Evolutionary conservation across 371 early-diverging fungal genomes (phyloP), one percentile per base, ranked within the genome.

Genomic region (Mortierella sp.): DNA sequence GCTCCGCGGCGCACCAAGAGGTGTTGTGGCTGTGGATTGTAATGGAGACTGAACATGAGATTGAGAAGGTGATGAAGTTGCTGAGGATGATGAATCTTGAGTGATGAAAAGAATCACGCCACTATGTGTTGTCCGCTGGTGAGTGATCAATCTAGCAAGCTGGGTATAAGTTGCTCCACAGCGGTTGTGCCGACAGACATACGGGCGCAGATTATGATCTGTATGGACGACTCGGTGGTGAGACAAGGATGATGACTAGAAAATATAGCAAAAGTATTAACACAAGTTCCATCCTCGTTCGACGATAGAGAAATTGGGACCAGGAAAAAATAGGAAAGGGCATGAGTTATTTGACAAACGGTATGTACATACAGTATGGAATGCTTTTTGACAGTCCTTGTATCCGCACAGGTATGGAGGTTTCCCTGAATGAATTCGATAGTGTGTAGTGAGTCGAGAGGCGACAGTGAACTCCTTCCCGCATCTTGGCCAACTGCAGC

Each of bases 161-260:
- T 80, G 81, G 54, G 81, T 80, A 75, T 80, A 80, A n/a, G 81
- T 80, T 19, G 81, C 81, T 37, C 81, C 81, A 54, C 81, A 80
- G 49, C 81, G 81, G 63, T 80, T 74, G 56, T 80, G 81, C 37
- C 71, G 75, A 67, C 81, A 80, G 32, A 80, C 62, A 43, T 80
- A 80, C 2, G 81, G 81, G 13, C 81, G 75, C 28, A 80, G 51
- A 13, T 71, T 64, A 29, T 80, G 81, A 40, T 80, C 81, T 10
- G 81, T 75, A 61, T 80, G 81, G 28, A 80, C 81, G 15, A 80
- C 81, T 8, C 81, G 75, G 61, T 80, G 81, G 57, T 80, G 81
- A 22, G 81, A 80, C 61, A 80, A 56, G 49, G 81, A 80, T 0
- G 81, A 80, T 10, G 81, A 80, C 81, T 80, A 65, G 8, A n/a